phyloP scores from a whole-genome alignment of 1,284 basidiomycete genomes.

The Ceratobasidium sp. region DNA sequence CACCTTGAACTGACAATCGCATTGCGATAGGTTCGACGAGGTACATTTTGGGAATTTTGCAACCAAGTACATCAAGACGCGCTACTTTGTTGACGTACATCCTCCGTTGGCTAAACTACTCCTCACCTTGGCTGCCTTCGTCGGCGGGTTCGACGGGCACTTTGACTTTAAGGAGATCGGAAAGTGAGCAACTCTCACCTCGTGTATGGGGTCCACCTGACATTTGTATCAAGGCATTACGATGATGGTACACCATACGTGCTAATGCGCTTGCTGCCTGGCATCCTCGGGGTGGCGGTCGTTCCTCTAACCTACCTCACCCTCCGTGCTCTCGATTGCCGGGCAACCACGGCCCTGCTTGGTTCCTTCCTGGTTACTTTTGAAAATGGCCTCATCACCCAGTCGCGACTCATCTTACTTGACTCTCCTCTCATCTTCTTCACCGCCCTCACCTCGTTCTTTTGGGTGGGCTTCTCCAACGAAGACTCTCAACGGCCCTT shows the following conservation, averaged over 20 bases:
- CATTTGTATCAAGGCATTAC: conserved; percentile 66
- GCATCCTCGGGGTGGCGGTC: conserved; percentile 86
- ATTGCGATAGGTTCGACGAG: conserved; percentile 81
- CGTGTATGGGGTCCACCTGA: neutral
- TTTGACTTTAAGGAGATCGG: conserved; percentile 98
- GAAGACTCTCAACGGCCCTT: conserved; percentile 83
- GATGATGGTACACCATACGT: conserved; percentile 87
- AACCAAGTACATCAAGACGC: conserved; percentile 86
- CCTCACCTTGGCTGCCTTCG: conserved; percentile 87
- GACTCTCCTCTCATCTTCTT: conserved; percentile 98
- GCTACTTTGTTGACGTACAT: conserved; percentile 96
- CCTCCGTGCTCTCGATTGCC: conserved; percentile 87
- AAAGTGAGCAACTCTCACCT: conserved; percentile 64
- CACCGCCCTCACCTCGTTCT: conserved; percentile 86
- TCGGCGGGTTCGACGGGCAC: conserved; percentile 90
- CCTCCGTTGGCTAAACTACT: conserved; percentile 96
- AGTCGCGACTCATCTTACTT: conserved; percentile 95
- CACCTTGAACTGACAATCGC: neutral
- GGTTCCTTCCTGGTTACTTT: conserved; percentile 92
- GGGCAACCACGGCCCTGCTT: conserved; percentile 87
- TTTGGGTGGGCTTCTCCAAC: conserved; percentile 91
- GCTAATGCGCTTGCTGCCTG: conserved; percentile 93
- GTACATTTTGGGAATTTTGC: conserved; percentile 98
- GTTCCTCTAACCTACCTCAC: conserved; percentile 94
- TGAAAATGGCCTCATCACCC: conserved; percentile 95